A percentile compares a stretch with the other conserved stretches of the same genome.
phyloP scores from a whole-genome alignment of 2,329 filamentous ascomycete genomes.

The Whalleya microplaca region DNA sequence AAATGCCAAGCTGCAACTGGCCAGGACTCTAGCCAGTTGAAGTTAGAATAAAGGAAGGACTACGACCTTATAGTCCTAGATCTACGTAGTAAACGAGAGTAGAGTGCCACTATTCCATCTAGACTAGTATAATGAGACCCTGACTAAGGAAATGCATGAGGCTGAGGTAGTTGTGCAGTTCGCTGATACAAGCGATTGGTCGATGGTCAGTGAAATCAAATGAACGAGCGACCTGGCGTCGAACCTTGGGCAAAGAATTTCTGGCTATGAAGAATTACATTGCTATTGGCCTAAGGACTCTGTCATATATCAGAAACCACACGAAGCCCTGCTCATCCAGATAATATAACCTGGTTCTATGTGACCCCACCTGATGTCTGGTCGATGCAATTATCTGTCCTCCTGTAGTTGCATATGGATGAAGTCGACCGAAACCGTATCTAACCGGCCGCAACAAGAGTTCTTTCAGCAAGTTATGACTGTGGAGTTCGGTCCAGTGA shows the following conservation, averaged over 20 bases:
- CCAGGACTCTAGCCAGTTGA: background rate
- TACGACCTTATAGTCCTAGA: background rate
- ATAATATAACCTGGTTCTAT: background rate
- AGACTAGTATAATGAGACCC: background rate
- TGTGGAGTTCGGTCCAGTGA: background rate
- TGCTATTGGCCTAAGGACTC: background rate
- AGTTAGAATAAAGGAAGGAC: background rate
- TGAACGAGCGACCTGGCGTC: background rate
- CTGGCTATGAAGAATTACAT: background rate
- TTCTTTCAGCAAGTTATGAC: background rate
- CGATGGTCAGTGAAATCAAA: background rate
- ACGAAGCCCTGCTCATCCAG: background rate
- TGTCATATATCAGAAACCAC: background rate
- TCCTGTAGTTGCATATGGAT: background rate
- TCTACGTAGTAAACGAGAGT: background rate
- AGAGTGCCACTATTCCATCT: background rate
- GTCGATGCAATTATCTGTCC: background rate
- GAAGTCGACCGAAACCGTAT: background rate
- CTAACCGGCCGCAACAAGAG: background rate
- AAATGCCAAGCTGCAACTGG: background rate
- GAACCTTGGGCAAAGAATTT: background rate
- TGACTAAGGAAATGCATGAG: background rate
- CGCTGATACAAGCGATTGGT: background rate
- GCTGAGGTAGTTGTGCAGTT: background rate
- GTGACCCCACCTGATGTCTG: background rate